Evolutionary conservation across 306 rosid genomes (phyloP).

Genomic region (Lagenaria siceraria): DNA sequence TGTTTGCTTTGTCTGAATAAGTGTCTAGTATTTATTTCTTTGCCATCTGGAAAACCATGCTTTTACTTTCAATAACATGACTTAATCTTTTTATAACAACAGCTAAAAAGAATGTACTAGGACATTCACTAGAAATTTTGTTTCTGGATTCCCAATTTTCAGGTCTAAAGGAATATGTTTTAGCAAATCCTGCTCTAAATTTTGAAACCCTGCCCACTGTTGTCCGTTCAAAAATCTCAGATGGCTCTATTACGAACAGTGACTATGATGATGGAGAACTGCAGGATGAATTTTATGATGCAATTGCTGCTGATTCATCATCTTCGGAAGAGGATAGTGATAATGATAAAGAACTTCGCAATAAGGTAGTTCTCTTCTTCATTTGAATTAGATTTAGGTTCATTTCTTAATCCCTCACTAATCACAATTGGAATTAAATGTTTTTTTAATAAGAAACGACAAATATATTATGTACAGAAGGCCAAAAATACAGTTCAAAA

Average conservation of each 20-base stretch:
- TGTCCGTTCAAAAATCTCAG: conserved; percentile 35
- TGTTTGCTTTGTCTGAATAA: not conserved
- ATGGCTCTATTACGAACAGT: conserved; percentile 30
- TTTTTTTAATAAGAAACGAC: too few relatives aligned
- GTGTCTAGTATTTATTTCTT: not conserved
- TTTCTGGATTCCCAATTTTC: conserved; percentile 18
- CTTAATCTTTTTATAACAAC: not conserved
- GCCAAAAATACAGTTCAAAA: too few relatives aligned
- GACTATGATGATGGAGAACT: conserved; percentile 39
- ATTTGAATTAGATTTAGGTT: not conserved
- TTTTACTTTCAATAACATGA: not conserved
- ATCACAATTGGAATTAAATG: not conserved
- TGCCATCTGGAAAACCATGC: not conserved
- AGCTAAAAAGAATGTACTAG: not conserved
- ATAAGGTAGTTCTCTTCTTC: conserved; percentile 21
- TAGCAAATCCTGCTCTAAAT: conserved; percentile 58
- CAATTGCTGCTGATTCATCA: conserved; percentile 58
- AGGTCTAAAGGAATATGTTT: conserved; percentile 87
- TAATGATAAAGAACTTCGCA: conserved; percentile 10
- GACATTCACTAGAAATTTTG: not conserved
- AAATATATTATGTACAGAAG: too few relatives aligned
- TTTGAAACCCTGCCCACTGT: conserved; percentile 26
- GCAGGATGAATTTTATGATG: conserved; percentile 86
- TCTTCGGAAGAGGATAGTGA: conserved; percentile 27
- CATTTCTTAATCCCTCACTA: not conserved